Conservation (phyloP, 1,139 yeast genomes). For the Scheffersomyces segobiensis region DNA sequence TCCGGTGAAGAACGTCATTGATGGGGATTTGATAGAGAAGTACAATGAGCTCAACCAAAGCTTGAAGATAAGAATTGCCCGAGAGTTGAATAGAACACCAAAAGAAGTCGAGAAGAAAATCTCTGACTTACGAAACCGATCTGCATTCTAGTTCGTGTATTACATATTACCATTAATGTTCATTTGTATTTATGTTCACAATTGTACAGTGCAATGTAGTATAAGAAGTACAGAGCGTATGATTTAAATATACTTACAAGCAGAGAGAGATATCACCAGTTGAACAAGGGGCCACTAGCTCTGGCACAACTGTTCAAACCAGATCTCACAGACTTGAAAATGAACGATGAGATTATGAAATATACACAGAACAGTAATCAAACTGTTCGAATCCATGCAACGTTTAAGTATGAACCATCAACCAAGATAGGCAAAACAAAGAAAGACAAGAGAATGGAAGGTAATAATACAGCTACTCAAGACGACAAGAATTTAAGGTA, state of each 20-base stretch:
- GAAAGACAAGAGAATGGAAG: neutral
- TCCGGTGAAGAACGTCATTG: conserved; percentile 75
- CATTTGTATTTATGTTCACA: neutral
- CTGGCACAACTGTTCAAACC: neutral
- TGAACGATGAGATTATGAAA: neutral
- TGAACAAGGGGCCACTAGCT: neutral
- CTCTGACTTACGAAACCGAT: conserved; percentile 55
- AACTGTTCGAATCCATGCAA: neutral
- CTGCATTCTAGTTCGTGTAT: conserved; percentile 30
- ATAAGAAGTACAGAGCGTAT: neutral
- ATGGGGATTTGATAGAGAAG: conserved; percentile 82
- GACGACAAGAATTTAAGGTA: neutral
- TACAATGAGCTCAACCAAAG: conserved; percentile 40
- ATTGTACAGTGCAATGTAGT: neutral
- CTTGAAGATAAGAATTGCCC: conserved; percentile 50
- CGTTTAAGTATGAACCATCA: neutral
- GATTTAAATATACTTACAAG: neutral
- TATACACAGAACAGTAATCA: neutral
- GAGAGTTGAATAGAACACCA: conserved; percentile 54
- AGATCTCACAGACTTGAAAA: neutral
- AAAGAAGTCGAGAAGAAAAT: conserved; percentile 63
- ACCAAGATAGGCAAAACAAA: neutral
- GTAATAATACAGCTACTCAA: neutral
- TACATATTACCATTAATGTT: neutral
- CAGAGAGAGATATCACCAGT: neutral